Evolutionary conservation across 768 basidiomycete species (phyloP).

Genomic region (Suillus discolor): DNA sequence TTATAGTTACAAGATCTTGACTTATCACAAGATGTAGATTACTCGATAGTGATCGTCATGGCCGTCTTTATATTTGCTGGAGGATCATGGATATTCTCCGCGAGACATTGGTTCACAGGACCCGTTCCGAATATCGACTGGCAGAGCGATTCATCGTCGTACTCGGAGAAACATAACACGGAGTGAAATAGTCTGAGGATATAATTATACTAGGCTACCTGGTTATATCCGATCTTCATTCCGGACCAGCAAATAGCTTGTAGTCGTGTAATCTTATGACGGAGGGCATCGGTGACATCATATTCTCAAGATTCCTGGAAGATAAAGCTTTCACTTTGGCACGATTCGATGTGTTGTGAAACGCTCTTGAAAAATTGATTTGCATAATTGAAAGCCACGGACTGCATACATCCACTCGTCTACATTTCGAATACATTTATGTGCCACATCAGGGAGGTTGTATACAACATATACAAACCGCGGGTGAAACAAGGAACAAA

Average conservation of each 20-base stretch:
- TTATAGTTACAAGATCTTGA: neutral
- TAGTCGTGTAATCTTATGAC: too few relatives aligned
- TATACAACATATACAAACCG: neutral
- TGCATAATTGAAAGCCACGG: neutral
- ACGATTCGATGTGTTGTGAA: neutral
- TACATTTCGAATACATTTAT: neutral
- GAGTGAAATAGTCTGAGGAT: neutral
- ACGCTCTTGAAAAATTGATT: neutral
- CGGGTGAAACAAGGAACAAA: neutral
- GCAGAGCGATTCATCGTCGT: conserved; percentile 6
- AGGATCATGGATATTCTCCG: conserved; percentile 36
- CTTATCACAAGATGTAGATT: conserved; percentile 15
- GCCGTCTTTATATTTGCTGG: conserved; percentile 34
- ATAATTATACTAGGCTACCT: neutral
- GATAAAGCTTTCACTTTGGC: neutral
- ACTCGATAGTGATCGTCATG: conserved; percentile 32
- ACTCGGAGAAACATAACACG: conserved; percentile 11
- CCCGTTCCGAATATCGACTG: conserved; percentile 33
- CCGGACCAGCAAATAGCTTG: too few relatives aligned
- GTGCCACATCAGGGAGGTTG: neutral
- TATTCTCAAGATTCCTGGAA: too few relatives aligned
- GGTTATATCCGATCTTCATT: too few relatives aligned
- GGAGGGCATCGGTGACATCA: too few relatives aligned
- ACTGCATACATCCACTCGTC: neutral
- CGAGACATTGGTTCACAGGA: conserved; percentile 37